Evolutionary conservation across 2,329 filamentous ascomycete species (phyloP).

Genomic region (Cladobotryum protrusum): DNA sequence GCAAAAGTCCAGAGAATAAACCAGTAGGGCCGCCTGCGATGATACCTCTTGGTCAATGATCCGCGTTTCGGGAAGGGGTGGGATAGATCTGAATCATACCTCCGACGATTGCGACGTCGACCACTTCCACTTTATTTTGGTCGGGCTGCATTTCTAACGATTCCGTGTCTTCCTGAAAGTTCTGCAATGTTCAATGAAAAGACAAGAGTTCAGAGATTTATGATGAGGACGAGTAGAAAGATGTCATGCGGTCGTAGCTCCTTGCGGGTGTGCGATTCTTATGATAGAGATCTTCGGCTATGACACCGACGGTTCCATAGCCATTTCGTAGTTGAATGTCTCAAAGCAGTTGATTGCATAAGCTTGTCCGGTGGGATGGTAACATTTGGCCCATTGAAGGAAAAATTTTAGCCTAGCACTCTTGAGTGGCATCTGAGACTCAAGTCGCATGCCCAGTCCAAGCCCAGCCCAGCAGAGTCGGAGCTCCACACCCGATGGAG

Average conservation of each 20-base stretch:
- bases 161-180: too few species aligned
- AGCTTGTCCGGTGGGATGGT: too few species aligned
- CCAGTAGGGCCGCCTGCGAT: slow-evolving; percentile 37
- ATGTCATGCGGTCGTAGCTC: too few species aligned
- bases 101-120: slow-evolving; percentile 33
- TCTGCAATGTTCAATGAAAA: too few species aligned
- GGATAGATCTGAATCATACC: slow-evolving; percentile 19
- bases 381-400: too few species aligned
- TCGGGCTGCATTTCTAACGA: slow-evolving; percentile 1
- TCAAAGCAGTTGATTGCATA: too few species aligned
- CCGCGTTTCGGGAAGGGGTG: not conserved
- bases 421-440: not conserved
- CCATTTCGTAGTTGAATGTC: too few species aligned
- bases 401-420: not conserved
- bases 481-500: slow-evolving; percentile 5
- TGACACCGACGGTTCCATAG: too few species aligned
- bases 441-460: not conserved
- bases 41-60: not conserved
- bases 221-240: too few species aligned
- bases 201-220: too few species aligned
- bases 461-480: not conserved
- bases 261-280: too few species aligned
- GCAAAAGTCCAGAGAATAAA: slow-evolving; percentile 38
- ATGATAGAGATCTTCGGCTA: too few species aligned
- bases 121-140: slow-evolving; percentile 12